Evolutionary conservation across 768 basidiomycete genomes (phyloP), one percentile per base, ranked within the genome.

Genomic region (Rhizopogon salebrosus): DNA sequence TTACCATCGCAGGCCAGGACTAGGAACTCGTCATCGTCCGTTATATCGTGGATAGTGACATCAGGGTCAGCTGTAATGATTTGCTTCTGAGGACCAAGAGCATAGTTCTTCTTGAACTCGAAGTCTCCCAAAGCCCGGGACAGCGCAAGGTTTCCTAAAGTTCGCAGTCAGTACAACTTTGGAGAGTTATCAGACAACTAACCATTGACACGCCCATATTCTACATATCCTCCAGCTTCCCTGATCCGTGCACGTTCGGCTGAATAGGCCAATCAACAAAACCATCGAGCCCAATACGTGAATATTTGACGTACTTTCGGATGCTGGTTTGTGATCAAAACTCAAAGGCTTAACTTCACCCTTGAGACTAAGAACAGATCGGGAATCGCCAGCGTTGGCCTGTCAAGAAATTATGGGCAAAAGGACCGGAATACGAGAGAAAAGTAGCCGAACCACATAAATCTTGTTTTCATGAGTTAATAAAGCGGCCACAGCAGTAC

Each of bases 311-410:
- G 60, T 53, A 92, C 91, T 75, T 59, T 87, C 83, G 64, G 88
- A 93, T 26, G 85, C 84, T 4, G 97, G 97, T 67, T 99, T 99
- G 70, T 99, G 97, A 68, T 99, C 97, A 62, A 82, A 87, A 62
- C 93, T 95, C 57, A 99, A 75, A 16, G 91, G 80, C 63, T 95
- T 91, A 14, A 84, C 95, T 61, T 85, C 80, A 2, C 97, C 97
- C 60, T 86, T 87, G 57, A 89, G 71, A 34, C 86, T 82, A 57
- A 99, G 75, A 23, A 99, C 92, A 18, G 89, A 86, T 61, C 97
- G 77, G 11, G 97, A 98, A 72, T 99, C 97, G 38, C 97, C 97
- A 22, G 97, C 92, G 68, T 99, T 99, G 22, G 97, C 97, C 95
- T 98, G 63, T 26, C 52, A 49, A 23, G 48, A 43, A n/a, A 24